A percentile compares a stretch with the other conserved stretches of the same genome.
Evolutionary conservation across 495 filamentous ascomycete species (phyloP).

Genomic region (Clohesyomyces aquaticus): DNA sequence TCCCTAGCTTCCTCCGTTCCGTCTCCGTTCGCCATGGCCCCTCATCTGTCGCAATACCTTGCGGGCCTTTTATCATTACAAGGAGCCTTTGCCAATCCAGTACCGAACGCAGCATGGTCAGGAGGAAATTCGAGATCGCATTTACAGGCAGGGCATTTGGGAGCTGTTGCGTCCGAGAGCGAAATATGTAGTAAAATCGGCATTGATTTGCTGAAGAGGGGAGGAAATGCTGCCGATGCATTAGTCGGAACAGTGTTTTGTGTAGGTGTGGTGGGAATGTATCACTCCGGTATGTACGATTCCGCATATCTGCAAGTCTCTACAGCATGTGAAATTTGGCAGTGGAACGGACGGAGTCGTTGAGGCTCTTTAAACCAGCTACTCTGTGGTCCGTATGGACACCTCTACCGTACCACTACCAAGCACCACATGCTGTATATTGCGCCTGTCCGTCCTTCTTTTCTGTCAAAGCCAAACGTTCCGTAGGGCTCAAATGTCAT

Average conservation of each 20-base stretch:
- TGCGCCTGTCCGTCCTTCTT: background rate
- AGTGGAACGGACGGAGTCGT: no score
- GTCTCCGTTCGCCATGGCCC: constrained; percentile 2
- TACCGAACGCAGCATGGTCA: background rate
- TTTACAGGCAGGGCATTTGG: constrained; percentile 45
- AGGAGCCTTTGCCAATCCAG: background rate
- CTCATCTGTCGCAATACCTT: background rate
- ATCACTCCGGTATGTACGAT: constrained; percentile 55
- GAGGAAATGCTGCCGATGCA: constrained; percentile 46
- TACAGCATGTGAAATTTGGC: no score
- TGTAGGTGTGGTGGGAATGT: constrained; percentile 63
- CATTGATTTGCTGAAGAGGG: constrained; percentile 62
- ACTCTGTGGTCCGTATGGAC: no score
- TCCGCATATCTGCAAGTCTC: background rate
- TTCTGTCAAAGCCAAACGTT: background rate
- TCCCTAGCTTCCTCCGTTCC: background rate
- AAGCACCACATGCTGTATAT: no score
- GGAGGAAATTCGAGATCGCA: background rate
- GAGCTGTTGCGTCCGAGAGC: constrained; percentile 79
- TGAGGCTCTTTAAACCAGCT: no score
- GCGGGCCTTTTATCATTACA: background rate
- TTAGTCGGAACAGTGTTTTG: constrained; percentile 49
- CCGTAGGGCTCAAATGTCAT: no score
- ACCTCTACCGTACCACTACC: no score
- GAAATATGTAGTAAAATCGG: constrained; percentile 76